phyloP scores from a whole-genome alignment of 2,329 filamentous ascomycete genomes.

The Helminthosporium solani region DNA sequence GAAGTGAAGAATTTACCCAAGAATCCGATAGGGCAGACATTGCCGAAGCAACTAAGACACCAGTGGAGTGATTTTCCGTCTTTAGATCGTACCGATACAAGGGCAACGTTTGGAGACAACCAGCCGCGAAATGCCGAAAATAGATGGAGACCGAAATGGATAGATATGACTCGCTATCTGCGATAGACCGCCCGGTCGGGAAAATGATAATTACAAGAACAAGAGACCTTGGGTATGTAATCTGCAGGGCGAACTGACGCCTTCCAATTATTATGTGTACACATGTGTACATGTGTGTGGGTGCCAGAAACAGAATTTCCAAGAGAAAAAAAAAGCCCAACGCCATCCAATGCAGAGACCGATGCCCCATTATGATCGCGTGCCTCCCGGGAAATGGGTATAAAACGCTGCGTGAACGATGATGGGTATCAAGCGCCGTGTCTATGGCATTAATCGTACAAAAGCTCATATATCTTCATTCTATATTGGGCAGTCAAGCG shows the following conservation, averaged over 20 bases:
- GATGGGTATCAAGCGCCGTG: constrained; percentile 38
- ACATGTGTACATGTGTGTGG: too few relatives aligned
- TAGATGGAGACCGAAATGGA: not conserved
- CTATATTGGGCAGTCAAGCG: constrained; percentile 2
- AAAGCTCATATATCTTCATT: constrained; percentile 19
- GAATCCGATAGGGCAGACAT: constrained; percentile 16
- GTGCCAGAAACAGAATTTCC: not conserved
- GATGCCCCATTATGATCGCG: not conserved
- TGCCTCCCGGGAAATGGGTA: constrained; percentile 6
- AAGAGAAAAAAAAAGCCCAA: constrained; percentile 2
- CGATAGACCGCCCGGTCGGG: not conserved
- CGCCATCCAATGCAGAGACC: constrained; percentile 7
- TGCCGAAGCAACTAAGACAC: constrained; percentile 10
- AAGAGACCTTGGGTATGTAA: not conserved
- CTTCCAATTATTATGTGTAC: too few relatives aligned
- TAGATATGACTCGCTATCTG: not conserved
- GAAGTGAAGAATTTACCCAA: constrained; percentile 13
- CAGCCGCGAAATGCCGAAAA: not conserved
- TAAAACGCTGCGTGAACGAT: constrained; percentile 13
- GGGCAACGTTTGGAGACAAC: constrained; percentile 15
- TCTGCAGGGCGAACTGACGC: too few relatives aligned
- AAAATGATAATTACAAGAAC: not conserved
- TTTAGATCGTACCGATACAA: constrained; percentile 11
- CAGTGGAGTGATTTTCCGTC: constrained; percentile 12
- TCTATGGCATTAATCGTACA: constrained; percentile 27